Percentiles rank a stretch among this genome's conserved stretches.
Evolutionary conservation across 768 basidiomycete species (phyloP).

Genomic region (Tremella mesenterica): DNA sequence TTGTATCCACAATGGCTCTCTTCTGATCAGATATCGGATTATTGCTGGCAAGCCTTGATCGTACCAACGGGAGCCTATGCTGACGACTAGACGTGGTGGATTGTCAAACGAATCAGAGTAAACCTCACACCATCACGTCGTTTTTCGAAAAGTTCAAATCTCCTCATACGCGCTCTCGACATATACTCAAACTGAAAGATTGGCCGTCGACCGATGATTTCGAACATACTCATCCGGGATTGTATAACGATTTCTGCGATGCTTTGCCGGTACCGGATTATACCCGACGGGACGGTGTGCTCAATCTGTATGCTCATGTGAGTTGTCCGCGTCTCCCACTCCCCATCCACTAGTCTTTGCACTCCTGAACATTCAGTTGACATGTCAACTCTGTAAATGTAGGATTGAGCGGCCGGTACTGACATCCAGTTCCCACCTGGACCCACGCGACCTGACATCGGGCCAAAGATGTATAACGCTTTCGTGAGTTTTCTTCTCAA

Average conservation of each 20-base stretch:
- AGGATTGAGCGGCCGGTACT: not conserved
- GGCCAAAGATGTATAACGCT: slow-evolving; percentile 91
- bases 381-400: not conserved
- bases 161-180: slow-evolving; percentile 49
- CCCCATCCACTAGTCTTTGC: too few relatives aligned
- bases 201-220: slow-evolving; percentile 89
- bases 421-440: slow-evolving; percentile 19
- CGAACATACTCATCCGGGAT: slow-evolving; percentile 67
- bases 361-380: too few relatives aligned
- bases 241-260: slow-evolving; percentile 74
- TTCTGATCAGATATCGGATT: too few relatives aligned
- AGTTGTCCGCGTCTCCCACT: slow-evolving; percentile 49
- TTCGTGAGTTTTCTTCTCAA: too few relatives aligned
- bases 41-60: too few relatives aligned
- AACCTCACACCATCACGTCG: slow-evolving; percentile 58
- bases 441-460: slow-evolving; percentile 46
- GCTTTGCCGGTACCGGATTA: slow-evolving; percentile 82
- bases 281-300: slow-evolving; percentile 78
- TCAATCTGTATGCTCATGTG: slow-evolving; percentile 84
- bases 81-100: slow-evolving; percentile 61
- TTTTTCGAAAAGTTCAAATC: slow-evolving; percentile 75
- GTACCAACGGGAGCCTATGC: too few relatives aligned
- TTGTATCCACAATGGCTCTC: too few relatives aligned
- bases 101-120: slow-evolving; percentile 65
- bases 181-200: slow-evolving; percentile 74